phyloP scores from a whole-genome alignment of 371 early-diverging fungal species.

The Rhizopus arrhizus region DNA sequence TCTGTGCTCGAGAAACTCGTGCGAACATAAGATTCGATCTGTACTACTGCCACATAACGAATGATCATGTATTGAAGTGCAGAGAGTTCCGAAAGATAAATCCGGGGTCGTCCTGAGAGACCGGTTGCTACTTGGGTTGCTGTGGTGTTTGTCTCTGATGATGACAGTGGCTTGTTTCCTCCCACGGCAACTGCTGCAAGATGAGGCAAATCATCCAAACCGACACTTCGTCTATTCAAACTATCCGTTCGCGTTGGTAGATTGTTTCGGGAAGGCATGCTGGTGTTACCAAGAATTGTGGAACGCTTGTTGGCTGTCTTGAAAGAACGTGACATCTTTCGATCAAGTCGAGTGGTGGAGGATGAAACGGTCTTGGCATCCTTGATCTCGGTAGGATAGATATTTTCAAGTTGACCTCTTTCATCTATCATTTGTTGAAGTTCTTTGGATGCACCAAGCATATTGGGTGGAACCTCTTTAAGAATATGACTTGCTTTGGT shows the following conservation, averaged over 20 bases:
- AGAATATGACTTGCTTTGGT: not conserved
- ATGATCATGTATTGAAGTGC: constrained; percentile 86
- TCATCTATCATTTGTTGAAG: constrained; percentile 26
- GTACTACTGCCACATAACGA: constrained; percentile 83
- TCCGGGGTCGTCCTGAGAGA: constrained; percentile 28
- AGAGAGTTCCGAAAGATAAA: constrained; percentile 81
- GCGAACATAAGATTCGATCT: constrained; percentile 75
- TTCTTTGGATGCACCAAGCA: constrained; percentile 27
- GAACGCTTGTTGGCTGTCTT: constrained; percentile 56
- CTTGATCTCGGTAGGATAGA: constrained; percentile 51
- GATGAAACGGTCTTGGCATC: constrained; percentile 51
- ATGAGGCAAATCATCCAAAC: constrained; percentile 38
- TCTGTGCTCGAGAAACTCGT: constrained; percentile 66
- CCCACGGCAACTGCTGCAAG: constrained; percentile 30
- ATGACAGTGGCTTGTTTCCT: not conserved
- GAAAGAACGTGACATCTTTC: constrained; percentile 64
- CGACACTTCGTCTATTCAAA: constrained; percentile 31
- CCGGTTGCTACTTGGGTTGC: not conserved
- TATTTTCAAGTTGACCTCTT: constrained; percentile 6
- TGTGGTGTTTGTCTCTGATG: no score
- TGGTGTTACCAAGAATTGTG: constrained; percentile 40
- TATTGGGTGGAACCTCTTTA: constrained; percentile 18
- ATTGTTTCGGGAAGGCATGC: constrained; percentile 3
- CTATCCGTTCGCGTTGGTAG: constrained; percentile 39
- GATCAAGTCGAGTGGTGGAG: constrained; percentile 57